Evolutionary conservation across 2,329 filamentous ascomycete genomes (phyloP), one percentile per base, ranked within the genome.

Genomic region (Polychaeton citri): DNA sequence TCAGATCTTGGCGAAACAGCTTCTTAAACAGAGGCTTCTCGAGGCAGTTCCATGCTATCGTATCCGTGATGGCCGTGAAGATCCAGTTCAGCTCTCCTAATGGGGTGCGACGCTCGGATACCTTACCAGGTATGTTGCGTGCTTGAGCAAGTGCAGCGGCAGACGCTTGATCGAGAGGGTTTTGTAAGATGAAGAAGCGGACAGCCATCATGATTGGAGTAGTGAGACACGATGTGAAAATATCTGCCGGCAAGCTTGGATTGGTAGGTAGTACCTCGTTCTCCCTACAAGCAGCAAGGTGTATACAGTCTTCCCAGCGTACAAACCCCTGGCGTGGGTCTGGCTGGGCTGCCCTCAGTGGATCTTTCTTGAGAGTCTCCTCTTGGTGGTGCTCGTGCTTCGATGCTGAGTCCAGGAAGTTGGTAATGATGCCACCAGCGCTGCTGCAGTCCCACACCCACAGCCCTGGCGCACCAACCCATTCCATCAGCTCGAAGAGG

Each of bases 401-500:
- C 47, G 94, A 82, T 9, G 92, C 83, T 49, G 93, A 94, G 13
- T 83, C 78, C 52, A 93, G 81, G 57, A 96, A 98, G 59, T 95
- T 96, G 52, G 76, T 81, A 36, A 98, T 76, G 49, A 98, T 95
- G 45, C 95, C 90, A 5, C 88, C 90, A 1, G 90, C 87, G 59
- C 94, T 86, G 12, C 88, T 95, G 53, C 90, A 95, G 60, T 98
- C 90, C 72, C 92, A 98, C 21, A 98, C 90, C 53, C 92, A 98
- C 30, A 98, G 78, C 41, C 87, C 94, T 0, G 90, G 90, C 0
- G 87, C 88, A 43, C 88, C 86, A 6, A 98, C 74, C 90, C 90
- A 98, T 39, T 83, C 80, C 59, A 96, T 88, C 31, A 98, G 64
- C 54, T 98, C 90, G 52, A 93, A 95, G 6, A 98, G 66, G 1